A percentile compares a stretch with the other conserved stretches of the same genome.
Conservation (phyloP, 306 rosid genomes). For the Geum urbanum region DNA sequence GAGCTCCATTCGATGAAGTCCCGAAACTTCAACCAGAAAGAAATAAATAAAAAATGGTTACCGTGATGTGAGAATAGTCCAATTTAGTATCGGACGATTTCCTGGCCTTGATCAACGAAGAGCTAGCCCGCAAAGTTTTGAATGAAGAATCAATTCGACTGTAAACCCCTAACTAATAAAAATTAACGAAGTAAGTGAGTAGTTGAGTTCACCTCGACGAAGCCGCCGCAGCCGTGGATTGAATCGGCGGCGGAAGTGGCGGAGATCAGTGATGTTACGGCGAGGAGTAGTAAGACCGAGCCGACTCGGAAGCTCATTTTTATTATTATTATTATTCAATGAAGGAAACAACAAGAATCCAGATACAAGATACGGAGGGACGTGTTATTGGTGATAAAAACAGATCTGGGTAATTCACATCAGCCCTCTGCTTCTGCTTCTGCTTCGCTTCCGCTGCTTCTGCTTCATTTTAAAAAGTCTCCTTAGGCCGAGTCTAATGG, state of each 20-base stretch:
- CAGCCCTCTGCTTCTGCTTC: no score
- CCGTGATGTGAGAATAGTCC: conserved; percentile 84
- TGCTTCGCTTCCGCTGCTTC: no score
- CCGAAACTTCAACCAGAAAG: neutral
- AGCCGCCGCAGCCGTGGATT: conserved; percentile 70
- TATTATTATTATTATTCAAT: no score
- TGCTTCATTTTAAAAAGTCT: no score
- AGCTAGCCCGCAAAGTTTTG: conserved; percentile 56
- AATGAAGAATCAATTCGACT: neutral
- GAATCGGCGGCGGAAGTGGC: conserved; percentile 58
- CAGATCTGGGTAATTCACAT: no score
- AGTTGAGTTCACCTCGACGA: conserved; percentile 46
- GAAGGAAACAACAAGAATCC: no score
- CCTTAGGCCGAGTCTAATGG: no score
- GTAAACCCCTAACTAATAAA: neutral
- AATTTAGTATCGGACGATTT: conserved; percentile 58
- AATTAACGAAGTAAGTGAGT: neutral
- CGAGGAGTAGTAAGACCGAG: conserved; percentile 15
- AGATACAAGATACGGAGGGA: no score
- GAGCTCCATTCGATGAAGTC: no score
- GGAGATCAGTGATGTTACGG: conserved; percentile 38
- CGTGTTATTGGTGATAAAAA: no score
- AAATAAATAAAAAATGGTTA: neutral
- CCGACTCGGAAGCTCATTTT: no score
- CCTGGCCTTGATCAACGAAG: conserved; percentile 71